These are phyloP conservation scores for Syzygium oleosum DNA, from an alignment of 345 rosid species.

Conservation along the genomic window DNA sequence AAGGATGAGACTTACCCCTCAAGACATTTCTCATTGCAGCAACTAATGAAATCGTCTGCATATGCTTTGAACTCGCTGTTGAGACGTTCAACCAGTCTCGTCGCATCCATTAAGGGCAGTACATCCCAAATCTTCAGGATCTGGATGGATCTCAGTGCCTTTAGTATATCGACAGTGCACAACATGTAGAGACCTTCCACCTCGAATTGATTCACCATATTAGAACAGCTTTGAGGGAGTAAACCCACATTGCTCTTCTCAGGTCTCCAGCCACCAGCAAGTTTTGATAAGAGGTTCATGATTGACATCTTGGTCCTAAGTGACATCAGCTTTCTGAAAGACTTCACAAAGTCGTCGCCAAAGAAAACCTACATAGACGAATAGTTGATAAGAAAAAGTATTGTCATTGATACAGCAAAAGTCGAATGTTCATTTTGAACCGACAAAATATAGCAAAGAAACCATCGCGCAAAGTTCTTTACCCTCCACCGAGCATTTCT, in stretches of 20 bases:
- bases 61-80: not conserved
- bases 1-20: not conserved
- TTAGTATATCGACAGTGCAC: constrained; percentile 24
- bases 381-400: not conserved
- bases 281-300: constrained; percentile 21
- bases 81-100: not conserved
- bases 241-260: constrained; percentile 17
- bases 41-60: not conserved
- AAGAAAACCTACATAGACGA: constrained; percentile 24
- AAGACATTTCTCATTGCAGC: not conserved
- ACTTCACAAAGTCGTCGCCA: constrained; percentile 32
- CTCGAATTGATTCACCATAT: constrained; percentile 29
- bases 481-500: constrained; percentile 1
- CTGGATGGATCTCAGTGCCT: not conserved
- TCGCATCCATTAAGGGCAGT: not conserved
- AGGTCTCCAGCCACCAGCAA: constrained; percentile 46
- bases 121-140: not conserved
- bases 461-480: not conserved
- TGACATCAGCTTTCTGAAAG: constrained; percentile 35
- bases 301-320: constrained; percentile 5
- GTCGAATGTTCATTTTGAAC: not conserved
- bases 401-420: too few relatives aligned
- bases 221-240: constrained; percentile 16
- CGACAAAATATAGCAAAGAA: not conserved
- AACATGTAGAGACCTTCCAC: constrained; percentile 20